Evolutionary conservation across 768 basidiomycete genomes (phyloP).

Genomic region (Mycena venus): DNA sequence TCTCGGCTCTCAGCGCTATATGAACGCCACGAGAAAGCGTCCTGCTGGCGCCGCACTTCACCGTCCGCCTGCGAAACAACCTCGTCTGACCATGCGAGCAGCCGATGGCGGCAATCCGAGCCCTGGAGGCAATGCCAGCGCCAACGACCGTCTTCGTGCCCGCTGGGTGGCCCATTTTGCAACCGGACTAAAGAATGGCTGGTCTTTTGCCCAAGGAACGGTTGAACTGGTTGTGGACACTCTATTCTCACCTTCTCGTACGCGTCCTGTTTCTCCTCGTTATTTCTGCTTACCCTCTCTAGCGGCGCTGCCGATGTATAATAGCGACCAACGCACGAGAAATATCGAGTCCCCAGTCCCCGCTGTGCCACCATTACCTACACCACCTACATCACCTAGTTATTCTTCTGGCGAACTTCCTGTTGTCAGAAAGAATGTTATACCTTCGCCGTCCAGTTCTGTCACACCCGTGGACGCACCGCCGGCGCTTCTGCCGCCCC

Average conservation of each 20-base stretch:
- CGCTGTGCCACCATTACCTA: neutral
- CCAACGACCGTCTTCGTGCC: conserved; percentile 21
- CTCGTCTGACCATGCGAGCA: conserved; percentile 21
- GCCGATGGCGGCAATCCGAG: conserved; percentile 17
- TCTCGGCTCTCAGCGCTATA: too few species aligned
- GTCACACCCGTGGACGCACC: neutral
- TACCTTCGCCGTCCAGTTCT: neutral
- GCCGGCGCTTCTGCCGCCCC: neutral
- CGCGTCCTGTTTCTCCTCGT: neutral
- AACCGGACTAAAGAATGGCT: conserved; percentile 21
- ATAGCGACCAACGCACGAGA: neutral
- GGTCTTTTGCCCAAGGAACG: conserved; percentile 23
- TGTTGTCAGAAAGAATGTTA: neutral
- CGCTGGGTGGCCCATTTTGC: conserved; percentile 29
- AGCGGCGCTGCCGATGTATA: conserved; percentile 24
- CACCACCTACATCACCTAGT: conserved; percentile 14
- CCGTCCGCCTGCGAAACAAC: conserved; percentile 23
- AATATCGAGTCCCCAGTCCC: neutral
- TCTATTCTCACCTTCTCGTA: conserved; percentile 17
- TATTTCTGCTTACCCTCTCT: neutral
- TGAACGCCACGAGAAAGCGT: conserved; percentile 26
- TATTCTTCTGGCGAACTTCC: neutral
- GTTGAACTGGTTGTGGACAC: conserved; percentile 27
- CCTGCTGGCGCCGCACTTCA: conserved; percentile 1
- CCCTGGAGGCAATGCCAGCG: conserved; percentile 17